phyloP scores from a whole-genome alignment of 169 alveolate species.

The Nephromyces sp. region DNA sequence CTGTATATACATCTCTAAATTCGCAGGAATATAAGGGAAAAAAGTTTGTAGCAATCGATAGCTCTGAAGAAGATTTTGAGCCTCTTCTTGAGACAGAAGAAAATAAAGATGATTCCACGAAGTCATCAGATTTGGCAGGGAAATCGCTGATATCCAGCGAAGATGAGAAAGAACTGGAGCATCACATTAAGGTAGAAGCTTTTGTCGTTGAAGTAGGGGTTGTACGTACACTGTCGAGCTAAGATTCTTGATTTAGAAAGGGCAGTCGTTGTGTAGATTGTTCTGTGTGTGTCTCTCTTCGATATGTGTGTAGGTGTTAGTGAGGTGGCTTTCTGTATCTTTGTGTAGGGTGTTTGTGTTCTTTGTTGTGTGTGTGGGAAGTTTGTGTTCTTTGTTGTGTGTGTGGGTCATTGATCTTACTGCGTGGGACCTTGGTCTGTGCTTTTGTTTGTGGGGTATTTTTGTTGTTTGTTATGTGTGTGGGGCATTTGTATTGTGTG shows the following conservation, averaged over 20 bases:
- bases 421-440: not conserved
- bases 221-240: not conserved
- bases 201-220: not conserved
- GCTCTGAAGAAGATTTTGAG: slow-evolving; percentile 37
- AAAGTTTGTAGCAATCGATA: slow-evolving; percentile 35
- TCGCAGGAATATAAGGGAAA: slow-evolving; percentile 33
- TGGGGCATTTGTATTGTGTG: no score
- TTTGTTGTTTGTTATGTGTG: no score
- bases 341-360: not conserved
- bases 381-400: not conserved
- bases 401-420: not conserved
- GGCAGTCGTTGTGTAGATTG: no score
- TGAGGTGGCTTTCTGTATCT: no score
- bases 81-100: slow-evolving; percentile 8
- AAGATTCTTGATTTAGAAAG: no score
- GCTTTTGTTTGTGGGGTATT: no score
- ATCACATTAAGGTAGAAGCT: slow-evolving; percentile 40
- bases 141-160: slow-evolving; percentile 31
- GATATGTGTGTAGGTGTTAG: no score
- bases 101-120: slow-evolving; percentile 2
- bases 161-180: slow-evolving; percentile 28
- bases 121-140: slow-evolving; percentile 14
- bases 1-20: not conserved
- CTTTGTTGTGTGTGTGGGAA: not conserved
- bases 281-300: no score